phyloP scores from a whole-genome alignment of 108 stramenopile species.

The Aureococcus anophagefferens region DNA sequence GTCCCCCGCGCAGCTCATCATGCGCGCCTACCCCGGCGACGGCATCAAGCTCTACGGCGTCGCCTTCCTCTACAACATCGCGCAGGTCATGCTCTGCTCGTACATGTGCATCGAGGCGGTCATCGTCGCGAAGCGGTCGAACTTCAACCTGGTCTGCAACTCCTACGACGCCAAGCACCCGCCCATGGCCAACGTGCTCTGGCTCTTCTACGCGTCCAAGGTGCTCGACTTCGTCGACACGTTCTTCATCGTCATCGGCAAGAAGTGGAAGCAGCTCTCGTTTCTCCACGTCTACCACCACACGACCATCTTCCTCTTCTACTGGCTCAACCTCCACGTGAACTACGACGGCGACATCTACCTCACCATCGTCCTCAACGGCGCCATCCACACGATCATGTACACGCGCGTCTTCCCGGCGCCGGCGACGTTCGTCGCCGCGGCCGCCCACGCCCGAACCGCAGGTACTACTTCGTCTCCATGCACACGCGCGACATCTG shows the following conservation, averaged over 20 bases:
- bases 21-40: too few relatives aligned
- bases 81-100: constrained; percentile 91
- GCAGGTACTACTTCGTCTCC: constrained; percentile 98
- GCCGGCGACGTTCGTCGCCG: too few relatives aligned
- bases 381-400: constrained; percentile 99
- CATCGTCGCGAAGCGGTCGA: constrained; percentile 73
- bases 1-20: too few relatives aligned
- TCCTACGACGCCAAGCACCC: constrained; percentile 60
- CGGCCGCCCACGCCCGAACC: too few relatives aligned
- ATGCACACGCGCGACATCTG: constrained; percentile 88
- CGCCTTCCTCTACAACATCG: constrained; percentile 95
- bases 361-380: constrained; percentile 88
- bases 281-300: constrained; percentile 99
- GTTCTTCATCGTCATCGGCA: constrained; percentile 91
- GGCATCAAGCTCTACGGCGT: constrained; percentile 34
- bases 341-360: constrained; percentile 92
- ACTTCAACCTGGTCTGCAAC: constrained; percentile 74
- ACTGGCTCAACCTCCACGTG: constrained; percentile 86
- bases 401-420: too few relatives aligned
- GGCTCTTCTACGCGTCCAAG: constrained; percentile 95
- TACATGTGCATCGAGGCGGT: constrained; percentile 96
- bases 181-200: constrained; percentile 78
- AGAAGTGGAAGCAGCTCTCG: constrained; percentile 94
- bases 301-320: constrained; percentile 92
- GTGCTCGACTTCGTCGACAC: constrained; percentile 97